These are phyloP conservation scores for Umbelopsis sp. DNA, from an alignment of 192 early-diverging fungal genomes.

Conservation along the genomic window DNA sequence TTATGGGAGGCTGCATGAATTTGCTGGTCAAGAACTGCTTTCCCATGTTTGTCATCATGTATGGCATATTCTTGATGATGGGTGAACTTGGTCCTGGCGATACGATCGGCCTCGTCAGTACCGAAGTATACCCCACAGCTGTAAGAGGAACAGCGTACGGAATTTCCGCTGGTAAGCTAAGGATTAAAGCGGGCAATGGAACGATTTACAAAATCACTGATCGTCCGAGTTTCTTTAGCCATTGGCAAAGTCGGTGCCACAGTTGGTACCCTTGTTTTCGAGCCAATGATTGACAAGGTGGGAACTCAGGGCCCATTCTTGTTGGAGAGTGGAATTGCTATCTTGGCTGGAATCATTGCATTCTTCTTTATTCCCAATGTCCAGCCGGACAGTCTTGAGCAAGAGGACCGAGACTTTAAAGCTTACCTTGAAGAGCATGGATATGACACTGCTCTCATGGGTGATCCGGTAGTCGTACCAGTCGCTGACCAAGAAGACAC, in stretches of 20 bases:
- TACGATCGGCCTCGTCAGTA: slow-evolving; percentile 41
- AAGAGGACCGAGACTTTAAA: slow-evolving; percentile 32
- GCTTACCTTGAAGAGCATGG: slow-evolving; percentile 35
- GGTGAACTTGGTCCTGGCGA: slow-evolving; percentile 51
- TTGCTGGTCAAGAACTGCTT: slow-evolving; percentile 43
- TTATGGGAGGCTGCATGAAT: slow-evolving; percentile 51
- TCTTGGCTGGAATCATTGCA: slow-evolving; percentile 26
- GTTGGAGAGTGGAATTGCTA: slow-evolving; percentile 34
- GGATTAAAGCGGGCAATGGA: neutral
- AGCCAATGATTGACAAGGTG: slow-evolving; percentile 30
- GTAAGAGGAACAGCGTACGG: slow-evolving; percentile 51
- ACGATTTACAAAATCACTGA: neutral
- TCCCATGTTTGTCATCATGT: slow-evolving; percentile 50
- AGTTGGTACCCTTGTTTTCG: slow-evolving; percentile 34
- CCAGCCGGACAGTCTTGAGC: slow-evolving; percentile 19
- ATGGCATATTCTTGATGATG: slow-evolving; percentile 46
- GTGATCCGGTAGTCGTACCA: neutral
- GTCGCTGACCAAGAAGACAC: neutral
- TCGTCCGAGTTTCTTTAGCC: neutral
- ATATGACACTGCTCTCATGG: slow-evolving; percentile 31
- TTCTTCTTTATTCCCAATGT: slow-evolving; percentile 32
- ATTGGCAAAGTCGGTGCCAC: slow-evolving; percentile 42
- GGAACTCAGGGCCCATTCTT: slow-evolving; percentile 36
- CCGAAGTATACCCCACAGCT: slow-evolving; percentile 47
- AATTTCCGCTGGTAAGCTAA: slow-evolving; percentile 39